Conservation (phyloP, 768 basidiomycete species). For the Hygrophorus pudorinus region DNA sequence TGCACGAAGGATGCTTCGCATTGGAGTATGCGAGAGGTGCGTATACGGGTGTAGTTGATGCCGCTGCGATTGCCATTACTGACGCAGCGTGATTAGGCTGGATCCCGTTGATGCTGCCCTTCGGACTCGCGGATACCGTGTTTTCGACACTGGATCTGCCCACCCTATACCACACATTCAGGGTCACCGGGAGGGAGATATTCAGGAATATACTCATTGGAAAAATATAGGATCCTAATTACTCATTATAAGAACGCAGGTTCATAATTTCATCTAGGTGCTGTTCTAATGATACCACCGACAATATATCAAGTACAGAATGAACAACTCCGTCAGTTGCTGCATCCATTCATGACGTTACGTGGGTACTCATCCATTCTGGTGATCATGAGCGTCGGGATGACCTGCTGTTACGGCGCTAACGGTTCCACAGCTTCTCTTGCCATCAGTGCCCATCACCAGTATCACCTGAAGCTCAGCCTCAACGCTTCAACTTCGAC, state of each 20-base stretch:
- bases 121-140: slow-evolving; percentile 80
- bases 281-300: too few relatives aligned
- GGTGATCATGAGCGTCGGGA: too few relatives aligned
- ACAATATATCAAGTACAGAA: too few relatives aligned
- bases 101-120: slow-evolving; percentile 95
- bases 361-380: too few relatives aligned
- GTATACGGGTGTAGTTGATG: slow-evolving; percentile 12
- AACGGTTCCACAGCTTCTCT: too few relatives aligned
- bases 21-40: slow-evolving; percentile 89
- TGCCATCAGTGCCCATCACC: too few relatives aligned
- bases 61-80: background rate
- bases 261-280: background rate
- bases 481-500: too few relatives aligned
- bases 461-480: too few relatives aligned
- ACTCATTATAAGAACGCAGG: background rate
- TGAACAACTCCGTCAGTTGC: too few relatives aligned
- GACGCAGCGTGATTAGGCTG: slow-evolving; percentile 48
- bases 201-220: slow-evolving; percentile 70
- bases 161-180: slow-evolving; percentile 68
- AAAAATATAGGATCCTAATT: slow-evolving; percentile 54
- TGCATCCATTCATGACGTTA: too few relatives aligned
- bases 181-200: slow-evolving; percentile 79
- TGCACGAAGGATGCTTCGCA: slow-evolving; percentile 94
- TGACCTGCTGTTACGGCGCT: too few relatives aligned
- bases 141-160: slow-evolving; percentile 84